A percentile compares a stretch with the other conserved stretches of the same genome.
Conservation (phyloP, 306 rosid genomes). For the Rubus parviflorus region DNA sequence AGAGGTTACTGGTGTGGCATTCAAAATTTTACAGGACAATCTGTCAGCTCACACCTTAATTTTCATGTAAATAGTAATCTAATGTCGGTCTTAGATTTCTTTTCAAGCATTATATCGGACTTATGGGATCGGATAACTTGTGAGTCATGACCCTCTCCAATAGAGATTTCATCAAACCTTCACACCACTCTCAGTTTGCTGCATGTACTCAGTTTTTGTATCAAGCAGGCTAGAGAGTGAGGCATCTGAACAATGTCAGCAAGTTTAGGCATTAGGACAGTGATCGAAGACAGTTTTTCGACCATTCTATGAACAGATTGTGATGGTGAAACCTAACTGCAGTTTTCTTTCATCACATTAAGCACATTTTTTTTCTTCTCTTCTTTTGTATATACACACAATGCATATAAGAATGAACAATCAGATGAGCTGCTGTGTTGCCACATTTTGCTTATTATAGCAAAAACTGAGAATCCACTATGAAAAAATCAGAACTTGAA, state of each 20-base stretch:
- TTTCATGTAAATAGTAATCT: no score
- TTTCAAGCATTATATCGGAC: no score
- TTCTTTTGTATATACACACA: background rate
- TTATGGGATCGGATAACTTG: no score
- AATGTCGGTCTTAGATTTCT: no score
- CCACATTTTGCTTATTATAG: background rate
- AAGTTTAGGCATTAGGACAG: background rate
- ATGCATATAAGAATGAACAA: background rate
- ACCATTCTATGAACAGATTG: background rate
- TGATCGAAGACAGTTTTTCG: background rate
- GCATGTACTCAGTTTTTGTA: background rate
- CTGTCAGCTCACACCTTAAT: background rate
- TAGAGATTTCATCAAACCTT: background rate
- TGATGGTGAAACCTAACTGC: background rate
- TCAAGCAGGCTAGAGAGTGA: background rate
- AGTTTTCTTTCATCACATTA: background rate
- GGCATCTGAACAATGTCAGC: background rate
- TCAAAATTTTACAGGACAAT: background rate
- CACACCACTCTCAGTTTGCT: background rate
- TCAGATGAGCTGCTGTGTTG: background rate
- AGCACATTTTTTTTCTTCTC: background rate
- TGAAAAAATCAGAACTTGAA: background rate
- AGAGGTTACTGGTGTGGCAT: background rate
- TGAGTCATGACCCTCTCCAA: background rate
- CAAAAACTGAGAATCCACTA: background rate